A percentile compares a stretch with the other conserved stretches of the same genome.
phyloP scores from a whole-genome alignment of 169 alveolate species.

The Theileria equi region DNA sequence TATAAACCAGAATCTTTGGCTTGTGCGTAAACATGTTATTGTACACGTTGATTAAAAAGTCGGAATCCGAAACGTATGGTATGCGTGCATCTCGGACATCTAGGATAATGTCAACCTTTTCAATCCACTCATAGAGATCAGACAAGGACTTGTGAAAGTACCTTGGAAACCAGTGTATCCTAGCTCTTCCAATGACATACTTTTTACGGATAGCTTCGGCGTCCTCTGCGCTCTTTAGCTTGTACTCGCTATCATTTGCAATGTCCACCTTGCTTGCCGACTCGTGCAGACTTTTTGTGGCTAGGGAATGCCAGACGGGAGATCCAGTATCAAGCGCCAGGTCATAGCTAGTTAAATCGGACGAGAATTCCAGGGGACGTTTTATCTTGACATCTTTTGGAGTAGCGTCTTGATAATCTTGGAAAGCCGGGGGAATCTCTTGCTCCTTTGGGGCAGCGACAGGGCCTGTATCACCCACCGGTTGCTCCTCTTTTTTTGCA shows the following conservation, averaged over 20 bases:
- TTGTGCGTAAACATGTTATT: conserved; percentile 64
- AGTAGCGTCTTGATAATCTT: no score
- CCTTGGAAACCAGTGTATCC: conserved; percentile 71
- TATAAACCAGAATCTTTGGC: conserved; percentile 69
- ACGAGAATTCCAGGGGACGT: no score
- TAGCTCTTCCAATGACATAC: conserved; percentile 38
- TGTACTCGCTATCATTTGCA: background rate
- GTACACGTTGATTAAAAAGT: conserved; percentile 64
- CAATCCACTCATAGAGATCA: conserved; percentile 64
- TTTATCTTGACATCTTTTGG: no score
- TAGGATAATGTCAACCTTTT: conserved; percentile 65
- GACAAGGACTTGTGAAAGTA: conserved; percentile 63
- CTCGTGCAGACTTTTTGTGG: no score
- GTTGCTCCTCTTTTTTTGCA: conserved; percentile 3
- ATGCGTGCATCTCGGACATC: conserved; percentile 74
- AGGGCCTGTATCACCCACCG: conserved; percentile 8
- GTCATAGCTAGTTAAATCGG: no score
- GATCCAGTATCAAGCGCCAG: no score
- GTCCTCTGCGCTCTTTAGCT: no score
- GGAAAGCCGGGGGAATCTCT: no score
- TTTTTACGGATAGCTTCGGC: conserved; percentile 36
- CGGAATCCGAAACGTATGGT: conserved; percentile 70
- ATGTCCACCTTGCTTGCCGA: background rate
- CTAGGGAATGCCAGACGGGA: no score
- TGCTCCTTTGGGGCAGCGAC: background rate